These are phyloP conservation scores for Geotrichum carabidarum DNA, from an alignment of 1,139 yeast species.

Conservation along the genomic window DNA sequence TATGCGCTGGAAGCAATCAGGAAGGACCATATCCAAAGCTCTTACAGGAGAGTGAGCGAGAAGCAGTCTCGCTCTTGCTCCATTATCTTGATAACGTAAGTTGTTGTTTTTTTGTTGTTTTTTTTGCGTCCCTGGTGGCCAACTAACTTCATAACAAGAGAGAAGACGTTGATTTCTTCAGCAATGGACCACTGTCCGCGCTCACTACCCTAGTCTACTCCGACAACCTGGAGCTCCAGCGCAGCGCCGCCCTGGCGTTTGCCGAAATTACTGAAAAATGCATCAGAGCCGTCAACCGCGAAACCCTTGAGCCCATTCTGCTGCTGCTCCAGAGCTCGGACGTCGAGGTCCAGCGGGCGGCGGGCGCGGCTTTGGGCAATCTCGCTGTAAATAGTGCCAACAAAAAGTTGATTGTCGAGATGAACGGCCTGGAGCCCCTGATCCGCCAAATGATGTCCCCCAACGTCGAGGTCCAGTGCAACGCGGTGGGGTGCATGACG, in stretches of 20 bases:
- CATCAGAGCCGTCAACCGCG: constrained; percentile 78
- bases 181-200: constrained; percentile 71
- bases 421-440: constrained; percentile 96
- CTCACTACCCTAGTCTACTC: constrained; percentile 89
- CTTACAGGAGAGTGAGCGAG: constrained; percentile 94
- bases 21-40: constrained; percentile 66
- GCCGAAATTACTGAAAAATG: constrained; percentile 94
- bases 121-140: not conserved
- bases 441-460: constrained; percentile 97
- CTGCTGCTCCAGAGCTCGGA: constrained; percentile 82
- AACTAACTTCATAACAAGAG: constrained; percentile 29
- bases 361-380: constrained; percentile 97
- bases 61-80: constrained; percentile 84
- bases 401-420: constrained; percentile 85
- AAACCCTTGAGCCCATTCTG: constrained; percentile 87
- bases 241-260: constrained; percentile 97
- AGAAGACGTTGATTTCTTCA: constrained; percentile 81
- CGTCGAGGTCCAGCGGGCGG: constrained; percentile 94
- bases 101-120: constrained; percentile 20
- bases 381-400: constrained; percentile 95
- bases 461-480: constrained; percentile 96
- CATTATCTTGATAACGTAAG: constrained; percentile 77
- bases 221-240: constrained; percentile 87
- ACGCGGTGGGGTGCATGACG: constrained; percentile 98
- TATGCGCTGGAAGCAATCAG: constrained; percentile 33